phyloP scores from a whole-genome alignment of 768 basidiomycete species.

The Lyophyllum decastes region DNA sequence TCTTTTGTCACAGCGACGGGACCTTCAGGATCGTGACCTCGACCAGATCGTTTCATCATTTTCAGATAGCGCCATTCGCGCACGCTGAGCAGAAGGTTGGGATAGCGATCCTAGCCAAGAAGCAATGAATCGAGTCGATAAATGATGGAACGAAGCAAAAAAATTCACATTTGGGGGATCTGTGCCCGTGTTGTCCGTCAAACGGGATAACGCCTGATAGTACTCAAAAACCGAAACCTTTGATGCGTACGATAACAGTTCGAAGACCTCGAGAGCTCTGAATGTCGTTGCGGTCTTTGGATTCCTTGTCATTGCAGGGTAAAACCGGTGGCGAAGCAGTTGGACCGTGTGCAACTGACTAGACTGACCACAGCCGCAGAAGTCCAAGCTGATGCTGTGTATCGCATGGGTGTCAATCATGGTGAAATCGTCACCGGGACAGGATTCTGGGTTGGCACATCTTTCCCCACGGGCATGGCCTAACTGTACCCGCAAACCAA shows the following conservation, averaged over 20 bases:
- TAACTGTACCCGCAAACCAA: slow-evolving; percentile 29
- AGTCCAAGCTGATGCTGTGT: slow-evolving; percentile 29
- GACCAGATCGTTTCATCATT: slow-evolving; percentile 13
- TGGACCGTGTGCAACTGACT: slow-evolving; percentile 21
- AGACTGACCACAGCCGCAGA: slow-evolving; percentile 28
- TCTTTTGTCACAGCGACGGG: slow-evolving; percentile 5
- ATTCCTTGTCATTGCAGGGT: slow-evolving; percentile 30
- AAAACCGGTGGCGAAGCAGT: slow-evolving; percentile 28
- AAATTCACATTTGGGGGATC: slow-evolving; percentile 1
- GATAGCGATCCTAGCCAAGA: slow-evolving; percentile 11
- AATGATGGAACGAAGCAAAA: slow-evolving; percentile 1
- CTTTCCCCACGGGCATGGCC: slow-evolving; percentile 20
- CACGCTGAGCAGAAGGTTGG: slow-evolving; percentile 10
- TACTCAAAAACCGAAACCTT: slow-evolving; percentile 18
- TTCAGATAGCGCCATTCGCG: slow-evolving; percentile 17
- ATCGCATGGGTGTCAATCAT: slow-evolving; percentile 31
- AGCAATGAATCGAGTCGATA: not conserved
- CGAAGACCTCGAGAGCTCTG: slow-evolving; percentile 19
- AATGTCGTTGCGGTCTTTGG: slow-evolving; percentile 16
- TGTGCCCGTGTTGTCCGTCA: slow-evolving; percentile 12
- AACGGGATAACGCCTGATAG: slow-evolving; percentile 4
- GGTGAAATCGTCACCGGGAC: slow-evolving; percentile 25
- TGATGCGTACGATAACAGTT: slow-evolving; percentile 26
- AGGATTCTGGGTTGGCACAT: slow-evolving; percentile 13
- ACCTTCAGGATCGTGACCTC: slow-evolving; percentile 16